Evolutionary conservation across 768 basidiomycete species (phyloP).

Genomic region (Cubamyces lactineus): DNA sequence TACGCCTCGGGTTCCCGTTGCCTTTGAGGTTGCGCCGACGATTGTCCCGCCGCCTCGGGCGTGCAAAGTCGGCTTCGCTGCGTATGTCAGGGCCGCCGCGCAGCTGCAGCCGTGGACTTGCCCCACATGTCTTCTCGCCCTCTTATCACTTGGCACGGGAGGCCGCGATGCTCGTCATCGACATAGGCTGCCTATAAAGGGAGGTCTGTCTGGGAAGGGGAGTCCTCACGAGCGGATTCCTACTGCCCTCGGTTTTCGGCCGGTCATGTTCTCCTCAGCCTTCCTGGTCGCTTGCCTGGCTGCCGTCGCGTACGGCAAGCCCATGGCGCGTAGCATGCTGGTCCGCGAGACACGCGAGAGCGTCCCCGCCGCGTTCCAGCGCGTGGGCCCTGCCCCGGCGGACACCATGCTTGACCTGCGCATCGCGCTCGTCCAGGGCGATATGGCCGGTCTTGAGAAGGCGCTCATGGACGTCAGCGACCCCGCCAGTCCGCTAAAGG

Average conservation of each 20-base stretch:
- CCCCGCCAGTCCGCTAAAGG: constrained; percentile 41
- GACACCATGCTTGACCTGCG: constrained; percentile 41
- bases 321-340: constrained; percentile 30
- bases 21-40: constrained; percentile 13
- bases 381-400: constrained; percentile 34
- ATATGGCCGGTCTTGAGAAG: constrained; percentile 43
- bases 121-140: constrained; percentile 3
- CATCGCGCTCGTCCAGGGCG: constrained; percentile 41
- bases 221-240: constrained; percentile 7
- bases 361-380: constrained; percentile 36
- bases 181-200: constrained; percentile 2
- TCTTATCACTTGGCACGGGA: constrained; percentile 16
- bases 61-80: constrained; percentile 2
- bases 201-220: neutral
- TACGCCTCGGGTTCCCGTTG: neutral
- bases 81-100: constrained; percentile 8
- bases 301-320: constrained; percentile 28
- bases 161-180: neutral
- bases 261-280: constrained; percentile 27
- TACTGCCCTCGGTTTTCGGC: neutral
- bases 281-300: constrained; percentile 29
- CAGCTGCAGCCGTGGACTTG: constrained; percentile 8
- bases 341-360: constrained; percentile 36
- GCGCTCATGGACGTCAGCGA: constrained; percentile 43
- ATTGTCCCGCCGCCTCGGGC: constrained; percentile 7